Conservation (phyloP, 768 basidiomycete genomes). For the Clitopilus passeckerianus region DNA sequence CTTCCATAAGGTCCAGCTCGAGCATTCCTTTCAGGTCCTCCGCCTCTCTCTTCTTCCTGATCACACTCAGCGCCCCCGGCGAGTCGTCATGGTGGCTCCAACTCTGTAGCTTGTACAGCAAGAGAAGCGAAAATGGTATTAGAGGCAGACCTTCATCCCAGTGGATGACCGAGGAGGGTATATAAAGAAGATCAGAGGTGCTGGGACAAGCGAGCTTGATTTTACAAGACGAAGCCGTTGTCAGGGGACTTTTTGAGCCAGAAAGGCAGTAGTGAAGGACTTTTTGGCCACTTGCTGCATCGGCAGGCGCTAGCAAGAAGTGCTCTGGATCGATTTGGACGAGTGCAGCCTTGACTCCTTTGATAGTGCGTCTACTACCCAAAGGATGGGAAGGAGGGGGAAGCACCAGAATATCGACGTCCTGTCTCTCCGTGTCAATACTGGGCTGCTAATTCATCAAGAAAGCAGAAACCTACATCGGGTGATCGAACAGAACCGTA, state of each 20-base stretch:
- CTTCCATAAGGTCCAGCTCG: neutral
- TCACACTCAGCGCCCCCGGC: conserved; percentile 1
- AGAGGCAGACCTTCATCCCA: conserved; percentile 7
- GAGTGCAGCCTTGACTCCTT: conserved; percentile 6
- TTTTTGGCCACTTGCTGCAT: no score
- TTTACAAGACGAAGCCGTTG: neutral
- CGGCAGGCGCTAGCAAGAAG: conserved; percentile 2
- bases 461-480: conserved; percentile 5
- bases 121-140: conserved; percentile 9
- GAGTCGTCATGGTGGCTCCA: conserved; percentile 12
- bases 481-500: conserved; percentile 10
- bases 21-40: conserved; percentile 8
- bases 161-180: neutral
- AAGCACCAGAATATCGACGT: conserved; percentile 11
- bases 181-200: neutral
- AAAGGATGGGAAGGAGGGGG: neutral
- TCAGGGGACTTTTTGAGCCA: no score
- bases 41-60: conserved; percentile 9
- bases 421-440: conserved; percentile 2
- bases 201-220: neutral
- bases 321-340: conserved; percentile 5
- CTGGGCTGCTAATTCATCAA: neutral
- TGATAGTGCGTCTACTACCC: neutral
- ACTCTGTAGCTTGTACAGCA: conserved; percentile 12
- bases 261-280: no score